These are phyloP conservation scores for Zea mays DNA, from an alignment of 176 grass and related monocot species.

Conservation along the genomic window DNA sequence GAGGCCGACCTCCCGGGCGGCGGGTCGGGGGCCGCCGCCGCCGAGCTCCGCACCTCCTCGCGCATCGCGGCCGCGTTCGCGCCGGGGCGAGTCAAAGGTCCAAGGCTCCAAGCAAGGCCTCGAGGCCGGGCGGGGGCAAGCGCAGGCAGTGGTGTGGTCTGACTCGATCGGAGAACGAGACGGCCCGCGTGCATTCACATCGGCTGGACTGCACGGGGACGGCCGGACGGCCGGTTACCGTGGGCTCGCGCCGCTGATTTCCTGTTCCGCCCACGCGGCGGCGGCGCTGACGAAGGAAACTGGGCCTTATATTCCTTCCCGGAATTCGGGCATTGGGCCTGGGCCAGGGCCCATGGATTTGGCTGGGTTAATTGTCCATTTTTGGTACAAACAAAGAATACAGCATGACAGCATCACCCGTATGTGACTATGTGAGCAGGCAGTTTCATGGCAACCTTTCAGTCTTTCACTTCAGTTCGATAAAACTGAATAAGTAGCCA, in stretches of 20 bases:
- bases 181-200: not conserved
- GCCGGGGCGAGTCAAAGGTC: not conserved
- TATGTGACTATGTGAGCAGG: too few relatives aligned
- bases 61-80: conserved; percentile 48
- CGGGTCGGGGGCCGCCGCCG: conserved; percentile 65
- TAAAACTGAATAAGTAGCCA: too few relatives aligned
- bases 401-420: too few relatives aligned
- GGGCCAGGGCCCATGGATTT: not conserved
- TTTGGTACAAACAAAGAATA: too few relatives aligned
- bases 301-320: not conserved
- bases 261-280: not conserved
- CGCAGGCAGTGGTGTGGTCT: not conserved
- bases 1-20: conserved; percentile 68
- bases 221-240: not conserved
- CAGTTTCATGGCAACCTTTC: too few relatives aligned
- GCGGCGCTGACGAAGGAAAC: not conserved
- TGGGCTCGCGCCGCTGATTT: conserved; percentile 6
- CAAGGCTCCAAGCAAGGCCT: not conserved
- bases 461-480: too few relatives aligned
- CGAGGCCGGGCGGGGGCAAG: not conserved
- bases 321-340: not conserved
- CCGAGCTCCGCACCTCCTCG: conserved; percentile 91
- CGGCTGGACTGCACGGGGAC: not conserved
- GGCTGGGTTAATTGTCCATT: too few relatives aligned
- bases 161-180: not conserved